A percentile compares a stretch with the other conserved stretches of the same genome.
Conservation (phyloP, 305 asterid species). For the Fraxinus dipetala region DNA sequence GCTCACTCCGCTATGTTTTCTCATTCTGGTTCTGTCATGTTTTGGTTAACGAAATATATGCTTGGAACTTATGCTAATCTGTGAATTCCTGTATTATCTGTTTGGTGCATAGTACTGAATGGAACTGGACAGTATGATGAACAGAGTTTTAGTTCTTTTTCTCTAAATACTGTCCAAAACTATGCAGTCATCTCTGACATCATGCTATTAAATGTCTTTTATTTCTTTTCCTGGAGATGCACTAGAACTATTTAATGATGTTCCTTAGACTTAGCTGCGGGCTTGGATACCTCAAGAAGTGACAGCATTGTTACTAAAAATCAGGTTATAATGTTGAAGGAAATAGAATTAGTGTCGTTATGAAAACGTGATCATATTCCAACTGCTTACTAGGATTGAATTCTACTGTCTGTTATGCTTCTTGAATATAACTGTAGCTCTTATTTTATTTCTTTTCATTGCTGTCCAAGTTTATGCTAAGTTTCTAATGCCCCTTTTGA, state of each 20-base stretch:
- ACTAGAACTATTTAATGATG: background rate
- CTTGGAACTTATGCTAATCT: conserved; percentile 11
- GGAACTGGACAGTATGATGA: background rate
- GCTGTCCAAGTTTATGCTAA: background rate
- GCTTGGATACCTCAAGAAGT: background rate
- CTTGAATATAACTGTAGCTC: background rate
- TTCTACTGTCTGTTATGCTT: background rate
- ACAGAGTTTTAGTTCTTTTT: background rate
- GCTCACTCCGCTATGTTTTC: conserved; percentile 21
- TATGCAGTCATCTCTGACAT: background rate
- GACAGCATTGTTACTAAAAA: background rate
- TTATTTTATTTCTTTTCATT: background rate
- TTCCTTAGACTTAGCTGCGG: background rate
- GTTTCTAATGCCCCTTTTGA: background rate
- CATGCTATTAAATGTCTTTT: background rate
- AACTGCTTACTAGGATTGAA: background rate
- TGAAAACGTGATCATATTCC: background rate
- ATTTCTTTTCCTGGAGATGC: background rate
- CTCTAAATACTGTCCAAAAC: background rate
- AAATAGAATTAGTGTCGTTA: background rate
- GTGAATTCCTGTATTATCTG: background rate
- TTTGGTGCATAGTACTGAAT: background rate
- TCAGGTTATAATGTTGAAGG: background rate
- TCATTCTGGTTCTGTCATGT: conserved; percentile 8
- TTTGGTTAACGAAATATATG: background rate